phyloP scores from a whole-genome alignment of 805 yeast species.

The Maudiozyma turicensis region DNA sequence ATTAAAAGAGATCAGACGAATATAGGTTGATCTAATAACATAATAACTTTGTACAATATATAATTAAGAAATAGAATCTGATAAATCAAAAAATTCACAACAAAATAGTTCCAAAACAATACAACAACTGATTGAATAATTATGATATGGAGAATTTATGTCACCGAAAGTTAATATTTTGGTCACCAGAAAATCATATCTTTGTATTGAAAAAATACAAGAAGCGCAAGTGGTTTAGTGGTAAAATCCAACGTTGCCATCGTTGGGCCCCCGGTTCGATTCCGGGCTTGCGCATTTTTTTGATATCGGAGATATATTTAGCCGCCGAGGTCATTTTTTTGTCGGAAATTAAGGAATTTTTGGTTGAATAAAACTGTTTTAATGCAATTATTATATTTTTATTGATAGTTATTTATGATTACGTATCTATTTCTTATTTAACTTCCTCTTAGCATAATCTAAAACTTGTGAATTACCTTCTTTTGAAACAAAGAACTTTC shows the following conservation, averaged over 20 bases:
- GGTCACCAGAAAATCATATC: too few species aligned
- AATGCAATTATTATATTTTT: background rate
- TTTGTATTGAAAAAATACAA: too few species aligned
- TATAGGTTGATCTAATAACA: too few species aligned
- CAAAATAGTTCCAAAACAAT: too few species aligned
- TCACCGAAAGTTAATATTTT: too few species aligned
- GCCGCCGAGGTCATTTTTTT: background rate
- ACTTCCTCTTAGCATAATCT: slow-evolving; percentile 68
- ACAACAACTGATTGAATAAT: too few species aligned
- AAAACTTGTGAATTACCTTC: slow-evolving; percentile 86
- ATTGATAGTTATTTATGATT: background rate
- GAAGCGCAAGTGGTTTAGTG: slow-evolving; percentile 8
- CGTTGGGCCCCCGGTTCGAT: slow-evolving; percentile 8
- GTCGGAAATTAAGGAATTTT: background rate
- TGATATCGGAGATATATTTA: background rate
- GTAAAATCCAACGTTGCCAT: slow-evolving; percentile 7
- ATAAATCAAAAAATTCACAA: too few species aligned
- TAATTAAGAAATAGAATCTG: too few species aligned
- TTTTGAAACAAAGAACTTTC: slow-evolving; percentile 73
- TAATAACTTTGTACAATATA: too few species aligned
- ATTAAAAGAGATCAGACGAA: too few species aligned
- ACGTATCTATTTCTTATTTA: slow-evolving; percentile 7
- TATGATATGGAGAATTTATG: too few species aligned
- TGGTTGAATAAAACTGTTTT: too few species aligned
- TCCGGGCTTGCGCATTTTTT: slow-evolving; percentile 7